Evolutionary conservation across 2,329 filamentous ascomycete genomes (phyloP).

Genomic region (Lachnellula cervina): DNA sequence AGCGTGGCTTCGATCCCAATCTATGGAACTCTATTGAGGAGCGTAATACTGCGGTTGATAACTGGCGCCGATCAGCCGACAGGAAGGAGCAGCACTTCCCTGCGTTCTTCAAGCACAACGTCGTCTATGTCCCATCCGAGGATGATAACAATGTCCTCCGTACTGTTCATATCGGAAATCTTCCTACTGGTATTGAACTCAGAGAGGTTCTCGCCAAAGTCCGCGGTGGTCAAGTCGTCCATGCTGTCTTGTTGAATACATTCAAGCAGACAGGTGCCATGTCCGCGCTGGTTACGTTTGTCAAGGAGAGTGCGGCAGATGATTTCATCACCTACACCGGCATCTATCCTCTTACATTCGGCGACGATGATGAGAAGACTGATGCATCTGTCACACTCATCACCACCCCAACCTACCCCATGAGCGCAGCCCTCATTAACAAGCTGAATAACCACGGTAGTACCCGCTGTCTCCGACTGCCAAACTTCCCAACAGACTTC

Average conservation of each 20-base stretch:
- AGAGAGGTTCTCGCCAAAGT: conserved; percentile 23
- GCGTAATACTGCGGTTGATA: conserved; percentile 6
- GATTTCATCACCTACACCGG: conserved; percentile 18
- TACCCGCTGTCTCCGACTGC: conserved; percentile 22
- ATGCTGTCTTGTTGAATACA: conserved; percentile 13
- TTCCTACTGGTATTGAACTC: conserved; percentile 17
- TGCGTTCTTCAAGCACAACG: conserved; percentile 23
- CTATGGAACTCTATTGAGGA: conserved; percentile 13
- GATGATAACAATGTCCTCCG: conserved; percentile 18
- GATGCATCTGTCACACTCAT: conserved; percentile 13
- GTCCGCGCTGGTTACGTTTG: conserved; percentile 23
- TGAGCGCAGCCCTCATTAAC: background rate
- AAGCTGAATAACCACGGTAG: background rate
- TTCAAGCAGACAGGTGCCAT: conserved; percentile 7
- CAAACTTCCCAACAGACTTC: conserved; percentile 7
- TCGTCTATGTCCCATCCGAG: conserved; percentile 16
- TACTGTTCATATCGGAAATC: conserved; percentile 20
- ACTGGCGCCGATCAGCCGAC: conserved; percentile 1
- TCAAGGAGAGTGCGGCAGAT: conserved; percentile 18
- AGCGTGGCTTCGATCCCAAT: background rate
- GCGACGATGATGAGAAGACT: background rate
- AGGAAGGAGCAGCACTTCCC: conserved; percentile 9
- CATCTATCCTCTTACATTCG: conserved; percentile 14
- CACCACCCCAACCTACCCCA: conserved; percentile 23
- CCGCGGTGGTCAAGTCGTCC: conserved; percentile 21